Evolutionary conservation across 2,329 filamentous ascomycete genomes (phyloP).

Genomic region (Fusarium beomiforme): DNA sequence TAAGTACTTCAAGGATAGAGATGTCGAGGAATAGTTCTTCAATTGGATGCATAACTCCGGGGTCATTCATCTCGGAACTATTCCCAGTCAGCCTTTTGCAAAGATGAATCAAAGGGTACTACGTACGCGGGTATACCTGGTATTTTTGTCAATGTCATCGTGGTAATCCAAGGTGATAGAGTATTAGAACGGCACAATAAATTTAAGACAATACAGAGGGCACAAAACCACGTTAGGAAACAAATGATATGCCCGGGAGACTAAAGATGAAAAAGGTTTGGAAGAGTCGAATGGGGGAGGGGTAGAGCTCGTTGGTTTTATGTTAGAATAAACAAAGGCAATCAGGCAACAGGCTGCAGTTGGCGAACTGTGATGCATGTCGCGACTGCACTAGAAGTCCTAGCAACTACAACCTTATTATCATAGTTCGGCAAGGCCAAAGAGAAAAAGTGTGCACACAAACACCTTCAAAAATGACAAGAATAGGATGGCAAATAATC

Average conservation of each 20-base stretch:
- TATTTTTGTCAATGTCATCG: background rate
- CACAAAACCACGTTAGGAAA: too few relatives aligned
- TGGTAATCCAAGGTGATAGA: too few relatives aligned
- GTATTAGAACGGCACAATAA: too few relatives aligned
- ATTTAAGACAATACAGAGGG: too few relatives aligned
- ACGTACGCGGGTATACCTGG: background rate
- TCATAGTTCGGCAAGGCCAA: background rate
- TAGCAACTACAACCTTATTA: background rate
- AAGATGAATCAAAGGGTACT: too few relatives aligned
- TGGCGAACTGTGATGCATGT: background rate
- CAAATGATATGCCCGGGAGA: too few relatives aligned
- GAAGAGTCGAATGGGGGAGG: too few relatives aligned
- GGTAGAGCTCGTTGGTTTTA: background rate
- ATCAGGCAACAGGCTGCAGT: background rate
- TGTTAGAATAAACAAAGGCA: background rate
- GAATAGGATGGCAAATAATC: accelerated
- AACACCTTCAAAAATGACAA: accelerated
- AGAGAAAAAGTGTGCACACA: too few relatives aligned
- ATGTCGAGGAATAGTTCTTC: background rate
- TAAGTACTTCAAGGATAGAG: background rate
- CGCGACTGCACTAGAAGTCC: background rate
- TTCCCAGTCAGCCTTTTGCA: too few relatives aligned
- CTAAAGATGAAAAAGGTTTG: background rate
- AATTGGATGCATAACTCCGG: background rate
- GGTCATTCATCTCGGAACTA: background rate